phyloP scores from a whole-genome alignment of 805 yeast genomes.

The Torulaspora gathmanii region DNA sequence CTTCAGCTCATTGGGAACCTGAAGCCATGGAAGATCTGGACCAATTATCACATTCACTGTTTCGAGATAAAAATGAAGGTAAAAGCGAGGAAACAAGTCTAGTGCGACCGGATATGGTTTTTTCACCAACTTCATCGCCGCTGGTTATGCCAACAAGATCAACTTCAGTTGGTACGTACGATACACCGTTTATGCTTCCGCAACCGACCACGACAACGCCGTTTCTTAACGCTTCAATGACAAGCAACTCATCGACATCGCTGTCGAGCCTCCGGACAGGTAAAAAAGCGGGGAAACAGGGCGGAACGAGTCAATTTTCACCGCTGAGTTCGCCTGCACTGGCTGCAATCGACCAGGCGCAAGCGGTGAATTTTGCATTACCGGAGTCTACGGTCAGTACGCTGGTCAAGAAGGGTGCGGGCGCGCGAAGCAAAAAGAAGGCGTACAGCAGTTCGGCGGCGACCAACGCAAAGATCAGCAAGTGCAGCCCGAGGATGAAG shows the following conservation, averaged over 20 bases:
- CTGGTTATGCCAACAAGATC: constrained; percentile 45
- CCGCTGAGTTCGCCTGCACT: constrained; percentile 70
- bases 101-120: constrained; percentile 55
- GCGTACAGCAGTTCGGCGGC: constrained; percentile 6
- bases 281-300: constrained; percentile 11
- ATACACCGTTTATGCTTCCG: constrained; percentile 19
- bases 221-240: constrained; percentile 35
- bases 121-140: constrained; percentile 75
- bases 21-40: constrained; percentile 20
- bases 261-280: constrained; percentile 33
- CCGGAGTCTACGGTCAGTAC: constrained; percentile 24
- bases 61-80: constrained; percentile 3
- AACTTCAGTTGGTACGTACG: constrained; percentile 11
- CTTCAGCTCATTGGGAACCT: constrained; percentile 3
- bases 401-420: constrained; percentile 21
- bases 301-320: constrained; percentile 11
- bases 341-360: constrained; percentile 38
- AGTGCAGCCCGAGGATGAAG: constrained; percentile 32
- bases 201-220: constrained; percentile 6
- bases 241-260: constrained; percentile 3
- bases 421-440: constrained; percentile 3
- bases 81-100: constrained; percentile 4
- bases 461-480: constrained; percentile 24
- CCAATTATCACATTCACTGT: constrained; percentile 15
- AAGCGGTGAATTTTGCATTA: constrained; percentile 18